Percentiles rank a stretch among this genome's conserved stretches.
Conservation (phyloP, 2,329 filamentous ascomycete species). For the Penicillium capsulatum region DNA sequence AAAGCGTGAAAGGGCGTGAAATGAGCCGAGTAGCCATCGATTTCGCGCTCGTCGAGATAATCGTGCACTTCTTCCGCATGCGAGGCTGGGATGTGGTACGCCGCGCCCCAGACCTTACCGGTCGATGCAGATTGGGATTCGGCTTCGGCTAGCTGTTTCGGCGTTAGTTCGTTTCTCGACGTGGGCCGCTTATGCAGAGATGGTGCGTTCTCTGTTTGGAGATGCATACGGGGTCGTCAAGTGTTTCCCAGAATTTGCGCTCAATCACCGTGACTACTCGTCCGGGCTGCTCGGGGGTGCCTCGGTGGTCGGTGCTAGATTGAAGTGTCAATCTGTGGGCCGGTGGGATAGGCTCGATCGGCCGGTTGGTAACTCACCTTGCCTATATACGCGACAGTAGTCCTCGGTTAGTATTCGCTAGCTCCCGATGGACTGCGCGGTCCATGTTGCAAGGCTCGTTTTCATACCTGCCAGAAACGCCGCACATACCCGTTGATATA, state of each 20-base stretch:
- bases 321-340: background rate
- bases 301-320: slow-evolving; percentile 86
- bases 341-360: background rate
- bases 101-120: slow-evolving; percentile 78
- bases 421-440: slow-evolving; percentile 5
- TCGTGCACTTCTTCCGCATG: slow-evolving; percentile 75
- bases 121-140: slow-evolving; percentile 29
- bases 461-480: slow-evolving; percentile 91
- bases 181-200: too few relatives aligned
- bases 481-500: slow-evolving; percentile 93
- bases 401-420: slow-evolving; percentile 9
- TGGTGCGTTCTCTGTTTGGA: too few relatives aligned
- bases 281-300: slow-evolving; percentile 80
- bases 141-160: slow-evolving; percentile 30
- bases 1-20: slow-evolving; percentile 76
- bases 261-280: slow-evolving; percentile 92
- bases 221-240: slow-evolving; percentile 58
- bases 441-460: background rate
- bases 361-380: slow-evolving; percentile 28
- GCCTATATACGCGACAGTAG: slow-evolving; percentile 24
- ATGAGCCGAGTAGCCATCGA: slow-evolving; percentile 95
- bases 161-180: background rate
- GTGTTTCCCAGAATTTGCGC: slow-evolving; percentile 72
- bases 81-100: slow-evolving; percentile 73
- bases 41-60: slow-evolving; percentile 94